A percentile compares a stretch with the other conserved stretches of the same genome.
phyloP scores from a whole-genome alignment of 148 eudicot species.

The Rhododendron molle region DNA sequence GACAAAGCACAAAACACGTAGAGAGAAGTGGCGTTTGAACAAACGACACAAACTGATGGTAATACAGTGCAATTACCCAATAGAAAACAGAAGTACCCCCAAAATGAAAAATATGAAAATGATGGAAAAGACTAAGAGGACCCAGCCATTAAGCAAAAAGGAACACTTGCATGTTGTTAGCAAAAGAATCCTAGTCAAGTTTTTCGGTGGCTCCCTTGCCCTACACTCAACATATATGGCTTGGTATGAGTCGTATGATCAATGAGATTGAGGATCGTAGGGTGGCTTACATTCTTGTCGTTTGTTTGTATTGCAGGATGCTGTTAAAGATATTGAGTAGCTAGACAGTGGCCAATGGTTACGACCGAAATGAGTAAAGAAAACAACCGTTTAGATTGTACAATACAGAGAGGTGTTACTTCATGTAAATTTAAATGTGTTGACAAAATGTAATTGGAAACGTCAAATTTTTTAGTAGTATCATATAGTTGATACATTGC shows the following conservation, averaged over 20 bases:
- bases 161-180: neutral
- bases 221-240: neutral
- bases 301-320: conserved; percentile 3
- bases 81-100: neutral
- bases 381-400: neutral
- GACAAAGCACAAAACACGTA: neutral
- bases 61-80: neutral
- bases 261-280: neutral
- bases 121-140: neutral
- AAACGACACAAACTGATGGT: neutral
- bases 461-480: neutral
- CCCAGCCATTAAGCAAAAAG: neutral
- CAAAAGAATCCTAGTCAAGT: neutral
- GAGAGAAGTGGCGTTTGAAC: neutral
- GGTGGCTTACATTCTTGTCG: neutral
- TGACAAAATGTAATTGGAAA: neutral
- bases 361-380: neutral
- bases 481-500: neutral
- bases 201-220: neutral
- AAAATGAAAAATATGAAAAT: neutral
- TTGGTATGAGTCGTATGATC: neutral
- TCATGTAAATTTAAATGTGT: conserved; percentile 3
- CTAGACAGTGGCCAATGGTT: neutral
- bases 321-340: conserved; percentile 13
- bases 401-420: neutral